Evolutionary conservation across 1,139 yeast genomes (phyloP).

Genomic region (Zygosaccharomyces pseudobailii): DNA sequence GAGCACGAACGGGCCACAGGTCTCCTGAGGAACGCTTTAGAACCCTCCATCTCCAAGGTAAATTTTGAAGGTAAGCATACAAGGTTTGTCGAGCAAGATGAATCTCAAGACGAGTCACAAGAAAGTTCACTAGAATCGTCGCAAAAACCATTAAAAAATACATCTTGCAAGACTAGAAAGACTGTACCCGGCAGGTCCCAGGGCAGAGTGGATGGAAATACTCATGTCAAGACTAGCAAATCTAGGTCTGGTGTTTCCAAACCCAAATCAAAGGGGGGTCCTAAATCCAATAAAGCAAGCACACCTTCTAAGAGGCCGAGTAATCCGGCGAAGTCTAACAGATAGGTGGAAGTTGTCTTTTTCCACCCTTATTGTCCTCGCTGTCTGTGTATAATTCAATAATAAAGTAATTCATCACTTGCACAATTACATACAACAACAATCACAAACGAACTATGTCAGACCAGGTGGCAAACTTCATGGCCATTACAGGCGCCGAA

Average conservation of each 20-base stretch:
- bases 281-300: not conserved
- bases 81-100: constrained; percentile 39
- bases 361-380: not conserved
- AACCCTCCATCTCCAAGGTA: constrained; percentile 55
- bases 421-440: not conserved
- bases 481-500: constrained; percentile 77
- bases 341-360: not conserved
- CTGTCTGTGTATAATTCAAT: not conserved
- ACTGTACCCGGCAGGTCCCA: constrained; percentile 3
- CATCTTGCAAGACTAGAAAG: not conserved
- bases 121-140: constrained; percentile 2
- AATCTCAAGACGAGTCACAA: constrained; percentile 5
- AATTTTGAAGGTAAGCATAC: constrained; percentile 60
- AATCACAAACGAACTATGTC: constrained; percentile 31
- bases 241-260: not conserved
- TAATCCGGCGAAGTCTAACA: not conserved
- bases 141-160: constrained; percentile 1
- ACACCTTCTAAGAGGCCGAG: not conserved
- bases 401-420: constrained; percentile 1
- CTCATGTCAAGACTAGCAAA: not conserved
- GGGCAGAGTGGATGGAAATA: not conserved
- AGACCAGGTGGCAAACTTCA: constrained; percentile 61
- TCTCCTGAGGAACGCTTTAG: constrained; percentile 14
- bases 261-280: not conserved
- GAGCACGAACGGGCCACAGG: constrained; percentile 19